Evolutionary conservation across 2,329 filamentous ascomycete genomes (phyloP).

Genomic region (Mycosphaerella sp.): DNA sequence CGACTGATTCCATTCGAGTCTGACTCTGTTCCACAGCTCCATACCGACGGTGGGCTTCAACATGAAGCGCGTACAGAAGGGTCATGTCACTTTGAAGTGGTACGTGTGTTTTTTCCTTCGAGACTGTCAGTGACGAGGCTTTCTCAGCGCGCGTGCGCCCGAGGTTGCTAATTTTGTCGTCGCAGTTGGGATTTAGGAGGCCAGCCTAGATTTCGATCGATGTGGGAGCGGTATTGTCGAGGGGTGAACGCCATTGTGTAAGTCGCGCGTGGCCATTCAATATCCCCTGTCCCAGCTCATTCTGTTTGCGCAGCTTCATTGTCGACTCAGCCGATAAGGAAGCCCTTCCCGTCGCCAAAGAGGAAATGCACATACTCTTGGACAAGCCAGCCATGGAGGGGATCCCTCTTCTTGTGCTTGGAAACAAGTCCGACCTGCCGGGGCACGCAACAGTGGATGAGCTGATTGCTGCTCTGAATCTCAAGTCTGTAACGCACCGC

Average conservation of each 20-base stretch:
- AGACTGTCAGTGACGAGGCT: not conserved
- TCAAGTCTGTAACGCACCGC: slow-evolving; percentile 81
- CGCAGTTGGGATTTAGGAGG: slow-evolving; percentile 89
- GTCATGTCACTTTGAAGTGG: slow-evolving; percentile 97
- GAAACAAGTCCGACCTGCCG: slow-evolving; percentile 95
- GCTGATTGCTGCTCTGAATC: slow-evolving; percentile 83
- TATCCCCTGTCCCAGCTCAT: slow-evolving; percentile 1
- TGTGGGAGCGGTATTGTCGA: slow-evolving; percentile 99
- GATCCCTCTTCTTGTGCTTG: slow-evolving; percentile 88
- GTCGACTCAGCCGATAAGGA: slow-evolving; percentile 87
- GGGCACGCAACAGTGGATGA: slow-evolving; percentile 89
- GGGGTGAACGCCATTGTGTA: slow-evolving; percentile 95
- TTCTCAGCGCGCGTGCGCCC: not conserved
- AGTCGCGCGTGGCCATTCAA: slow-evolving; percentile 25
- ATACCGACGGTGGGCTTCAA: slow-evolving; percentile 99
- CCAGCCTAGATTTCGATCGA: slow-evolving; percentile 91
- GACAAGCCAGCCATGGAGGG: slow-evolving; percentile 76
- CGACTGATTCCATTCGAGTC: slow-evolving; percentile 19
- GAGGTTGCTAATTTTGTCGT: slow-evolving; percentile 28
- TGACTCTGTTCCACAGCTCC: slow-evolving; percentile 58
- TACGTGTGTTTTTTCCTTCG: slow-evolving; percentile 36
- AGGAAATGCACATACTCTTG: slow-evolving; percentile 87
- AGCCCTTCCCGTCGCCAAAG: slow-evolving; percentile 75
- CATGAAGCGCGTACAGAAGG: slow-evolving; percentile 96
- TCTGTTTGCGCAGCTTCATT: slow-evolving; percentile 60